A percentile compares a stretch with the other conserved stretches of the same genome.
Evolutionary conservation across 208 protist species (phyloP).

Genomic region (Phytomonas francai): DNA sequence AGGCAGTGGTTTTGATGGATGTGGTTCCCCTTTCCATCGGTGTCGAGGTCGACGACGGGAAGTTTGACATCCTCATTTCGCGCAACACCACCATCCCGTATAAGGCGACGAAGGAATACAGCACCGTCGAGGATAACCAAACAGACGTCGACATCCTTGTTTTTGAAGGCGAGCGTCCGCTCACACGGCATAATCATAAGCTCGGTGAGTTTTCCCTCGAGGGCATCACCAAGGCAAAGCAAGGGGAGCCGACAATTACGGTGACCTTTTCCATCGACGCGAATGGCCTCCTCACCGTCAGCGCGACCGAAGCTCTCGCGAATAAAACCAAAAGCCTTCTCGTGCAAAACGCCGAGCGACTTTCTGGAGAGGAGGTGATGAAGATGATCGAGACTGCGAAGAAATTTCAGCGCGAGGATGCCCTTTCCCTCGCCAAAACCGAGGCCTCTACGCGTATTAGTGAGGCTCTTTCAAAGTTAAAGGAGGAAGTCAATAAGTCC

Average conservation of each 20-base stretch:
- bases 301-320: constrained; percentile 93
- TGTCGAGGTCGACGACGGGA: constrained; percentile 93
- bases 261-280: constrained; percentile 97
- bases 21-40: constrained; percentile 95
- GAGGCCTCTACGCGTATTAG: constrained; percentile 22
- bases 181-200: constrained; percentile 98
- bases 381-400: constrained; percentile 49
- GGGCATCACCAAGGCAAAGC: constrained; percentile 93
- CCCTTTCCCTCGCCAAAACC: constrained; percentile 19
- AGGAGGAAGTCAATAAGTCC: constrained; percentile 20
- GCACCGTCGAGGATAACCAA: constrained; percentile 97
- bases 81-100: constrained; percentile 89
- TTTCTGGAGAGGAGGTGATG: constrained; percentile 52
- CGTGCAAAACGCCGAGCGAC: constrained; percentile 81
- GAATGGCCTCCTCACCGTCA: constrained; percentile 97
- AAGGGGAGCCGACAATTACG: constrained; percentile 97
- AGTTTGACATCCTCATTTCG: constrained; percentile 87
- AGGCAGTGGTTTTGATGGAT: constrained; percentile 94
- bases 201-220: constrained; percentile 91
- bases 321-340: constrained; percentile 89
- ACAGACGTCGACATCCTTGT: constrained; percentile 97
- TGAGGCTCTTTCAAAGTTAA: constrained; percentile 27
- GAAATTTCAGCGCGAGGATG: constrained; percentile 33
- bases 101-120: constrained; percentile 93
- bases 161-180: constrained; percentile 98